These are phyloP conservation scores for Blastocystis sp. DNA, from an alignment of 352 stramenopile species.

Conservation along the genomic window DNA sequence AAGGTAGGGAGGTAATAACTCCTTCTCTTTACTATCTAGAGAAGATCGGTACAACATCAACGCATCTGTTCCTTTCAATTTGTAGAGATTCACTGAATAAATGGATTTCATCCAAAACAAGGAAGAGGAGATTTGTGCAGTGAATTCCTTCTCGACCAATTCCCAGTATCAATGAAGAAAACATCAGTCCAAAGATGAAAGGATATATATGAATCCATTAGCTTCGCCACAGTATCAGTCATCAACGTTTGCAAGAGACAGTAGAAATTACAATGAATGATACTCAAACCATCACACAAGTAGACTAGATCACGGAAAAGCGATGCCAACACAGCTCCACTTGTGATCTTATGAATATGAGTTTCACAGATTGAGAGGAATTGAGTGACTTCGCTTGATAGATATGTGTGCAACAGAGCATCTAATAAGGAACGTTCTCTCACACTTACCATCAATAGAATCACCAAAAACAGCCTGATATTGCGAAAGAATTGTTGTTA, in stretches of 20 bases:
- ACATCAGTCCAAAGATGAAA: neutral
- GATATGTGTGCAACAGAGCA: conserved; percentile 2
- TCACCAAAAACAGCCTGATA: conserved; percentile 47
- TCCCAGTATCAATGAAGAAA: neutral
- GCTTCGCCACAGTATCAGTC: neutral
- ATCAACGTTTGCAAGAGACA: neutral
- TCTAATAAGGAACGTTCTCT: neutral
- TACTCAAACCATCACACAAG: conserved; percentile 5
- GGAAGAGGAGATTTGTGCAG: neutral
- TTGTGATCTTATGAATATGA: neutral
- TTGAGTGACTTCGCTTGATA: neutral
- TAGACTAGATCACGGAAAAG: conserved; percentile 21
- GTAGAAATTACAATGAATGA: conserved; percentile 2
- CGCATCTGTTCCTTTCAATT: conserved; percentile 25
- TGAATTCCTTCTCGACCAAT: neutral
- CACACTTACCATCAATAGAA: neutral
- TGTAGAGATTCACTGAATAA: conserved; percentile 34
- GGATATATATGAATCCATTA: conserved; percentile 22
- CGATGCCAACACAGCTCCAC: neutral
- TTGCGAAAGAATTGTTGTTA: neutral
- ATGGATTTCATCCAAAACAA: conserved; percentile 61
- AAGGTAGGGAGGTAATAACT: conserved; percentile 11
- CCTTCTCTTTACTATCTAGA: neutral
- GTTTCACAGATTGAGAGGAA: neutral
- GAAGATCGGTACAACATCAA: conserved; percentile 1